These are phyloP conservation scores for Mollisia scopiformis DNA, from an alignment of 2,329 filamentous ascomycete species.

Conservation along the genomic window DNA sequence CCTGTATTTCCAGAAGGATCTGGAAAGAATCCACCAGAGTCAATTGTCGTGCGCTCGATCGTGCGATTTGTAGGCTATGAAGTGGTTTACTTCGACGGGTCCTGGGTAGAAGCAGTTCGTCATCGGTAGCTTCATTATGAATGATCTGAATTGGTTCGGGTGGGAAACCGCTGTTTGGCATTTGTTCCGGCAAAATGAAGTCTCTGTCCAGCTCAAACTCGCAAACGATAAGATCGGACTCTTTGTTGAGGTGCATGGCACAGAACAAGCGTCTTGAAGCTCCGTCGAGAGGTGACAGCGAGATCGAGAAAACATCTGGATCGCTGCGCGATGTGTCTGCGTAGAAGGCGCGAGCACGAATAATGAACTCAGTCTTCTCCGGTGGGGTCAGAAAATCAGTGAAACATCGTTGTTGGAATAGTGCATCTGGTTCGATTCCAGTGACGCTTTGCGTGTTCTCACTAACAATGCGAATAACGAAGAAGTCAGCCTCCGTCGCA, in stretches of 20 bases:
- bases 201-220: constrained; percentile 26
- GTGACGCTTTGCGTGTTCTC: constrained; percentile 24
- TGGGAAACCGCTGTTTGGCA: constrained; percentile 12
- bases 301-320: constrained; percentile 27
- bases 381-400: constrained; percentile 22
- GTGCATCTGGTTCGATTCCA: constrained; percentile 20
- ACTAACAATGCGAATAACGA: constrained; percentile 25
- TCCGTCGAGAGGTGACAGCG: constrained; percentile 20
- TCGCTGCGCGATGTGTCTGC: constrained; percentile 11
- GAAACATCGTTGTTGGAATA: constrained; percentile 27
- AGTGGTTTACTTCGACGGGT: constrained; percentile 21
- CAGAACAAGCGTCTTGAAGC: constrained; percentile 20
- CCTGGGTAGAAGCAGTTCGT: constrained; percentile 19
- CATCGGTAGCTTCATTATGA: constrained; percentile 15
- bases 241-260: constrained; percentile 22
- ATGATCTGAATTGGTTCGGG: constrained; percentile 12
- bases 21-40: constrained; percentile 29
- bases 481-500: constrained; percentile 21
- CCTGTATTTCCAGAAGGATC: constrained; percentile 25
- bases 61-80: constrained; percentile 19
- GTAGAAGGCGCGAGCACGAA: constrained; percentile 9
- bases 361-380: constrained; percentile 25
- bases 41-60: constrained; percentile 18
- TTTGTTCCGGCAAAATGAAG: constrained; percentile 15
- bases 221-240: constrained; percentile 24